Evolutionary conservation across 1,139 yeast species (phyloP).

Genomic region (Candida frijolesensis): DNA sequence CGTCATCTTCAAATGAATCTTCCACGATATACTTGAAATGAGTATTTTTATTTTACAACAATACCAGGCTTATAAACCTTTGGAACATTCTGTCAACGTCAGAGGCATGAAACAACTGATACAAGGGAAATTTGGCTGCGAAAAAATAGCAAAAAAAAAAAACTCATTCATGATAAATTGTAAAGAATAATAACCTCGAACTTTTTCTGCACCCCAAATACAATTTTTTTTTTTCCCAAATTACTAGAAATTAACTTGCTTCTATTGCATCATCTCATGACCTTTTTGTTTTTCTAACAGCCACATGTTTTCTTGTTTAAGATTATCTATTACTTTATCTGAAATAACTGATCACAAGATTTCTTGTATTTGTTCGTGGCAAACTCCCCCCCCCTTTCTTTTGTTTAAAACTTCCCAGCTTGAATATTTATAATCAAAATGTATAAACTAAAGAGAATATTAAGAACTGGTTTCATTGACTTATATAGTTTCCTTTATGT

Average conservation of each 20-base stretch:
- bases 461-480: not conserved
- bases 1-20: too few relatives aligned
- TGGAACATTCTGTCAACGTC: too few relatives aligned
- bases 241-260: not conserved
- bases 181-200: not conserved
- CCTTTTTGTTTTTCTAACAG: not conserved
- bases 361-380: not conserved
- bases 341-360: not conserved
- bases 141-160: constrained; percentile 1
- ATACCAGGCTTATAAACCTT: not conserved
- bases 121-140: constrained; percentile 4
- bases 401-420: constrained; percentile 4
- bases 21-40: too few relatives aligned
- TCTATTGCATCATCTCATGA: constrained; percentile 1
- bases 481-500: constrained; percentile 3
- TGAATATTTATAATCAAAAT: not conserved
- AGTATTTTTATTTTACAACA: not conserved
- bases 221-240: constrained; percentile 1
- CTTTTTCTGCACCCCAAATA: not conserved
- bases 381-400: not conserved
- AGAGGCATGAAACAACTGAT: too few relatives aligned
- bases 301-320: constrained; percentile 1
- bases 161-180: not conserved
- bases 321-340: constrained; percentile 2
- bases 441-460: not conserved